These are phyloP conservation scores for Oenanthe sinensis DNA, from an alignment of 129 eudicot genomes.

Conservation along the genomic window DNA sequence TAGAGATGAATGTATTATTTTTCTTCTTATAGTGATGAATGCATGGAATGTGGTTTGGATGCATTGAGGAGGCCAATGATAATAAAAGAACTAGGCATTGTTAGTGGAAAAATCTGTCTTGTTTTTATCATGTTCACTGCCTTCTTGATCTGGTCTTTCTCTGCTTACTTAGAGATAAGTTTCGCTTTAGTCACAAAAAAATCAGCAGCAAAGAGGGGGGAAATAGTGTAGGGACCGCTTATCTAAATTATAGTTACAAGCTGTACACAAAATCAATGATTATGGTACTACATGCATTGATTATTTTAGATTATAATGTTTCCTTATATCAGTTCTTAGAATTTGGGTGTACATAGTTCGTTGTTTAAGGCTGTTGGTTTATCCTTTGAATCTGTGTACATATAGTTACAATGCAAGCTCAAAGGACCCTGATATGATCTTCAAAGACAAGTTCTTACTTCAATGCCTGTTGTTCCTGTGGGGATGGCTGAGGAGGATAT, in stretches of 20 bases:
- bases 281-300: too few relatives aligned
- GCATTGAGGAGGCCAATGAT: neutral
- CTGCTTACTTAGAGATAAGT: neutral
- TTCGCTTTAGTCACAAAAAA: neutral
- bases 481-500: conserved; percentile 29
- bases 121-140: neutral
- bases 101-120: too few relatives aligned
- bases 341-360: neutral
- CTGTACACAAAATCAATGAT: too few relatives aligned
- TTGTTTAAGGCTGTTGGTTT: neutral
- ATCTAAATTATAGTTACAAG: too few relatives aligned
- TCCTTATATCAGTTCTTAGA: neutral
- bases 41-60: neutral
- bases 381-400: neutral
- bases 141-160: neutral
- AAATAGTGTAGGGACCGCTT: too few relatives aligned
- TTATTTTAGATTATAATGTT: too few relatives aligned
- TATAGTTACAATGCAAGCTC: conserved; percentile 42
- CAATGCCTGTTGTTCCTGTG: conserved; percentile 27
- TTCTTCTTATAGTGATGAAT: neutral
- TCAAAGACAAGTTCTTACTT: conserved; percentile 49
- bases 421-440: conserved; percentile 21
- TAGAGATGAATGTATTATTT: neutral
- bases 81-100: neutral
- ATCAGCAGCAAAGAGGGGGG: neutral